Conservation (phyloP, 2,329 filamentous ascomycete species). For the Aspergillus nomiae region DNA sequence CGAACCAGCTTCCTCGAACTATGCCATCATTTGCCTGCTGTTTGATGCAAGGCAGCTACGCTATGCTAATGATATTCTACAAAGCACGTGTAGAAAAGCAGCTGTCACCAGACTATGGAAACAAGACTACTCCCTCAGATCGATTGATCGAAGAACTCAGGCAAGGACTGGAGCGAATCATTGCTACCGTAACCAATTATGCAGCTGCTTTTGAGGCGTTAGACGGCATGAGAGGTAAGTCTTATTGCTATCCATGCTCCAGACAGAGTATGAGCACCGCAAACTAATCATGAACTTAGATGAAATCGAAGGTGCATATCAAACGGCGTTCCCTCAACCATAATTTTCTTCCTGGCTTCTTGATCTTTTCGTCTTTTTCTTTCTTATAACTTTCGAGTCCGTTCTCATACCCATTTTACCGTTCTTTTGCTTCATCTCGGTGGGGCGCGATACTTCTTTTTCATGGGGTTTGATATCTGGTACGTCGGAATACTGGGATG, state of each 20-base stretch:
- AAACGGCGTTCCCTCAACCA: constrained; percentile 41
- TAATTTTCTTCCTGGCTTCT: constrained; percentile 10
- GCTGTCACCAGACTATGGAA: constrained; percentile 26
- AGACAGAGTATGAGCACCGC: not conserved
- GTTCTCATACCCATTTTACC: constrained; percentile 9
- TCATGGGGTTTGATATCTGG: not conserved
- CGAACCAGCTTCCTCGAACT: constrained; percentile 39
- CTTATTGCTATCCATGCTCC: not conserved
- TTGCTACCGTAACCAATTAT: constrained; percentile 42
- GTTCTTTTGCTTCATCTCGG: constrained; percentile 8
- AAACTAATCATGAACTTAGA: constrained; percentile 26
- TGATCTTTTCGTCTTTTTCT: not conserved
- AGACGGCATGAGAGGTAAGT: constrained; percentile 47
- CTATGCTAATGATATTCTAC: constrained; percentile 49
- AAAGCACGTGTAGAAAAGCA: constrained; percentile 43
- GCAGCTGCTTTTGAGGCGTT: constrained; percentile 46
- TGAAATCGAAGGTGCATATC: constrained; percentile 46
- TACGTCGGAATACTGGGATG: not conserved
- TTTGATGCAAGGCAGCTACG: constrained; percentile 51
- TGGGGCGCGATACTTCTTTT: constrained; percentile 11
- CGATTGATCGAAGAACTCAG: constrained; percentile 39
- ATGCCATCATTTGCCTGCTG: constrained; percentile 52
- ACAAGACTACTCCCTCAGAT: constrained; percentile 29
- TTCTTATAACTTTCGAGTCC: not conserved
- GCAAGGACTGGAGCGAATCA: constrained; percentile 41